phyloP scores from a whole-genome alignment of 192 early-diverging fungal species.

The Backusella mclennaniae region DNA sequence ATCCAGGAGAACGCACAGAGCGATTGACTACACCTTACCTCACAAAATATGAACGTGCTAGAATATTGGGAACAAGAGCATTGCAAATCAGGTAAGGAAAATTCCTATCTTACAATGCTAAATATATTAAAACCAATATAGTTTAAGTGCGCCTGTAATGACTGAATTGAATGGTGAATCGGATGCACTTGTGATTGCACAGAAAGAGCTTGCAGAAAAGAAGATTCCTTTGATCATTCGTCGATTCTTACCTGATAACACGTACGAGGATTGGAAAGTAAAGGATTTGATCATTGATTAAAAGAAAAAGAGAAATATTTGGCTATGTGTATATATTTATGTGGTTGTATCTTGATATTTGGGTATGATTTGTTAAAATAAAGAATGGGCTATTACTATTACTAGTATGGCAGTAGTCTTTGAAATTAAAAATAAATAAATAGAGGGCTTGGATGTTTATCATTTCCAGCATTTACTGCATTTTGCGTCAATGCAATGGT shows the following conservation, averaged over 20 bases:
- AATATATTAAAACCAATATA: conserved; percentile 34
- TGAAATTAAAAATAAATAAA: no score
- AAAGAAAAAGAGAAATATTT: not conserved
- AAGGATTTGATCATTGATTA: conserved; percentile 81
- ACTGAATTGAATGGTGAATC: conserved; percentile 90
- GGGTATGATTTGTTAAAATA: not conserved
- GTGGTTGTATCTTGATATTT: not conserved
- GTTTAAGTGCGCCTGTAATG: conserved; percentile 96
- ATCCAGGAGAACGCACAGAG: conserved; percentile 53
- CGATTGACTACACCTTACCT: conserved; percentile 95
- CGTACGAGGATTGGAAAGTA: conserved; percentile 93
- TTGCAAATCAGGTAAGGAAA: conserved; percentile 76
- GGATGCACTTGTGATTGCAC: conserved; percentile 93
- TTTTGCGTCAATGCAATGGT: no score
- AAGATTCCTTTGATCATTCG: conserved; percentile 93
- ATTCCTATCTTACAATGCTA: not conserved
- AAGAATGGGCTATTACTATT: not conserved
- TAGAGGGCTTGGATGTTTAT: no score
- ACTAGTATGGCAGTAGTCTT: not conserved
- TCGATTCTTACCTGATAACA: conserved; percentile 90
- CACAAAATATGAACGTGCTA: conserved; percentile 96
- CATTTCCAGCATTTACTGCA: no score
- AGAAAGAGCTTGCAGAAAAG: conserved; percentile 88
- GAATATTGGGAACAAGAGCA: conserved; percentile 86
- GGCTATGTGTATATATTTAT: not conserved